Percentiles rank a stretch among this genome's conserved stretches.
phyloP scores from a whole-genome alignment of 2,329 filamentous ascomycete species.

The Aspergillus cejpii region DNA sequence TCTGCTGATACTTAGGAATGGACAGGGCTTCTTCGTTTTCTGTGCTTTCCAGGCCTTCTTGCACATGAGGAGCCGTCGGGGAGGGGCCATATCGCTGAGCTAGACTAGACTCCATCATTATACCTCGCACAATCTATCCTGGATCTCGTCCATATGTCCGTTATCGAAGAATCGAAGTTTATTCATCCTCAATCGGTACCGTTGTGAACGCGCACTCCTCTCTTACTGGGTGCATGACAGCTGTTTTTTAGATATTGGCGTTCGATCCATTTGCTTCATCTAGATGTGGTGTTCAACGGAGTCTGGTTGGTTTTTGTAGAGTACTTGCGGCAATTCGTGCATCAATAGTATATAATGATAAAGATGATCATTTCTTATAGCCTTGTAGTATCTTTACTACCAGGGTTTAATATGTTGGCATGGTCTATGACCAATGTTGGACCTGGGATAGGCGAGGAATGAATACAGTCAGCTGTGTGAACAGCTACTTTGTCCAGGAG shows the following conservation, averaged over 20 bases:
- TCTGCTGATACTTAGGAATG: slow-evolving; percentile 13
- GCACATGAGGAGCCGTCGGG: slow-evolving; percentile 72
- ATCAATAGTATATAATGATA: background rate
- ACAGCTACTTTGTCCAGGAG: no score
- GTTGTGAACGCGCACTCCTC: background rate
- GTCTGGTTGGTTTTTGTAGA: background rate
- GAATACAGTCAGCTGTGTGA: no score
- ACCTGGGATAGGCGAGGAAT: no score
- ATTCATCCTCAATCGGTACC: background rate
- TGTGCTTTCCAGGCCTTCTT: slow-evolving; percentile 84
- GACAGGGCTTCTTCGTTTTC: slow-evolving; percentile 79
- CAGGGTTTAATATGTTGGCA: no score
- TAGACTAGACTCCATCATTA: slow-evolving; percentile 25
- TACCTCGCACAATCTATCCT: slow-evolving; percentile 13
- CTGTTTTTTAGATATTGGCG: background rate
- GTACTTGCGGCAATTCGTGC: background rate
- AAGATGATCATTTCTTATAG: no score
- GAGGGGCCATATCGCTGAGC: slow-evolving; percentile 73
- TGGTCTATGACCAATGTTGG: background rate
- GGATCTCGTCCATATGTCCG: slow-evolving; percentile 10
- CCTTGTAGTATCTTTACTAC: no score
- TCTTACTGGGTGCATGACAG: background rate
- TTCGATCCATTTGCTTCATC: background rate
- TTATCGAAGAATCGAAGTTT: background rate
- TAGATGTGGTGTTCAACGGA: background rate